Evolutionary conservation across 164 flowering plant genomes (phyloP), one percentile per base, ranked within the genome.

Genomic region (Nymphaea thermarum): DNA sequence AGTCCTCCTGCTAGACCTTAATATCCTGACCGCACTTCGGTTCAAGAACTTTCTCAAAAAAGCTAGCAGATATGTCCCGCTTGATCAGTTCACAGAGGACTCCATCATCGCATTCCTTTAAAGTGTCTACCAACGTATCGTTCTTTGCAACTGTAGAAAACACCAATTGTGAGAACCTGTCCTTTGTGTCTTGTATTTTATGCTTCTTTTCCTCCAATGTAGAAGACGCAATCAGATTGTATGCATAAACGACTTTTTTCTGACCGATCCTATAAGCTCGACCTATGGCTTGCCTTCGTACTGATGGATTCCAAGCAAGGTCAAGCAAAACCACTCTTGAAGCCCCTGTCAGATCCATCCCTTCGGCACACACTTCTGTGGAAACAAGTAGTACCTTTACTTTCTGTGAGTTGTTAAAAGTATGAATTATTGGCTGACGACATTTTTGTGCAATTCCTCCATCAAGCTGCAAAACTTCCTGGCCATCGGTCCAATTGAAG

Each of bases 201-300:
- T 77, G 85, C 68, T 86, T 87, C 0, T 74, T 76, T 15, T 63
- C 77, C 65, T 93, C 97, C 65, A 64, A 53, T 6, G 84, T 80
- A 51, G 83, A 95, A 0, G 78, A 76, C 4, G 83, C 72, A 16
- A 91, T 72, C 11, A 91, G 84, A 75, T 82, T 90, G 75, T 94
- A 94, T 2, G 79, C 75, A 66, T 86, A 75, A 18, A 93, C 98
- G 42, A 83, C 69, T 63, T 74, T 84, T 43, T 72, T 67, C 77
- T 94, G 99, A 1, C 96, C 97, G n/a, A 90, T 69, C 77, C 97
- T 82, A 66, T 83, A 90, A 5, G 96, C 99, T 11, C 97, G 80
- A 74, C 86, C 73, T 47, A 91, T 84, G 4, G 97, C 97, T 80
- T 93, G 97, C 60, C 77, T 80, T 69, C 83, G 89, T 2, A 89